Evolutionary conservation across 352 stramenopile genomes (phyloP), one percentile per base, ranked within the genome.

Genomic region (Globisporangium abappressorium): DNA sequence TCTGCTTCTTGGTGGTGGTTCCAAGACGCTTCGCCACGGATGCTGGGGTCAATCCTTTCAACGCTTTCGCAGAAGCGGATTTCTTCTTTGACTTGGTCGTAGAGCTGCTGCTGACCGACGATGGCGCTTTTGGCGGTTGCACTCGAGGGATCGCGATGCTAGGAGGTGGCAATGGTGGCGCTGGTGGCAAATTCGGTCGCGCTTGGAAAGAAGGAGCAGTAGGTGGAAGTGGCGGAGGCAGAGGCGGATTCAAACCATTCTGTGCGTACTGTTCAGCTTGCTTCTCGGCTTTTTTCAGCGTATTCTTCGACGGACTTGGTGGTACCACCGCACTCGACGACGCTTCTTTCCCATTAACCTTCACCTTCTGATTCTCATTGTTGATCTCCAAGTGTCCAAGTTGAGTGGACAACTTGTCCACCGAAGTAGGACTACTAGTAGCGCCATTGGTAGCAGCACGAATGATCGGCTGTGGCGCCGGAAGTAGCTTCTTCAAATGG

Each of bases 21-120:
- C 70, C 70, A 36, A 78, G 22, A 46, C 69, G 71, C 57, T 82
- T 86, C 24, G 68, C 76, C 53, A 86, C 74, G 60, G 75, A 78
- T 0, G 76, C 73, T 68, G 78, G 78, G 53, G 75, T 82, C 28
- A 85, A 59, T 1, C 74, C 72, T 56, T 80, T 79, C 14, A 79
- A 30, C 7, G 60, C 64, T 34, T 70, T 70, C 36, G 51, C 46
- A 36, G 66, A 66, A n/a, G 15, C 14, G 7, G 12, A 24, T 36
- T 30, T 59, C 36, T 62, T 61, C 34, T 55, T 57, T 59, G 64
- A 43, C 28, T 57, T 78, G 34, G 28, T 71, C 49, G 11, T 69
- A 26, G 1, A 36, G 43, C 15, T 51, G 41, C 26, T 64, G 8
- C 11, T 55, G 5, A 64, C 64, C 4, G 33, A 49, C 41, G 43